phyloP scores from a whole-genome alignment of 371 early-diverging fungal species.

The Mortierella sp. region DNA sequence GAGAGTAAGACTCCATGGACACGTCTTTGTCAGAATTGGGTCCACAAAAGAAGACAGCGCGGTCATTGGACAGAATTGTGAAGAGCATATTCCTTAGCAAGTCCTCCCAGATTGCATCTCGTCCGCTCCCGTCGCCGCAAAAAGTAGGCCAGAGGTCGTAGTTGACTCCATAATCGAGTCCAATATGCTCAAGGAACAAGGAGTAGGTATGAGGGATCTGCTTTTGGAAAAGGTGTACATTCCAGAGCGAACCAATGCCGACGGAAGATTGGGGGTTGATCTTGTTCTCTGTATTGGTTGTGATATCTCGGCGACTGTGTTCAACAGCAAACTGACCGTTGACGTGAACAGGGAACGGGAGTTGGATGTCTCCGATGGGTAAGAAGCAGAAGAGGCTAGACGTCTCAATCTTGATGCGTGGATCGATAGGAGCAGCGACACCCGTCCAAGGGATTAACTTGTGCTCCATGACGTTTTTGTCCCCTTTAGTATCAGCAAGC shows the following conservation, averaged over 20 bases:
- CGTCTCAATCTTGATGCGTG: not conserved
- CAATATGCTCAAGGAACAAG: conserved; percentile 20
- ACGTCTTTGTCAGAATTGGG: too few relatives aligned
- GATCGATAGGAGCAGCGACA: conserved; percentile 17
- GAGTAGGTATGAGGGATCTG: conserved; percentile 28
- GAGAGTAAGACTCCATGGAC: too few relatives aligned
- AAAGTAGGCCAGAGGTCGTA: conserved; percentile 25
- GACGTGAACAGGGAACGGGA: conserved; percentile 27
- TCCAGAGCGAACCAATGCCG: conserved; percentile 42
- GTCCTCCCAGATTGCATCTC: too few relatives aligned
- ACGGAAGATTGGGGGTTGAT: too few relatives aligned
- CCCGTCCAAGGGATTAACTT: conserved; percentile 36
- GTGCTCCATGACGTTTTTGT: too few relatives aligned
- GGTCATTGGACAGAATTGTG: too few relatives aligned
- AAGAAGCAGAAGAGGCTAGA: conserved; percentile 34
- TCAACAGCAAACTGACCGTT: conserved; percentile 36
- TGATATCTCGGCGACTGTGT: conserved; percentile 17
- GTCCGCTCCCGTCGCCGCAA: too few relatives aligned
- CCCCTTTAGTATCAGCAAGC: not conserved
- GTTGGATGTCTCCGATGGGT: conserved; percentile 18
- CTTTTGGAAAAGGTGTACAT: conserved; percentile 20
- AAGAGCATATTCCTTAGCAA: too few relatives aligned
- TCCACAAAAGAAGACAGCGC: too few relatives aligned
- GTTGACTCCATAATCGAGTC: conserved; percentile 1
- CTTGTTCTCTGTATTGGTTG: conserved; percentile 1